Percentiles rank a stretch among this genome's conserved stretches.
These are phyloP conservation scores for Fusarium acutatum DNA, from an alignment of 2,329 filamentous ascomycete species.

Conservation along the genomic window DNA sequence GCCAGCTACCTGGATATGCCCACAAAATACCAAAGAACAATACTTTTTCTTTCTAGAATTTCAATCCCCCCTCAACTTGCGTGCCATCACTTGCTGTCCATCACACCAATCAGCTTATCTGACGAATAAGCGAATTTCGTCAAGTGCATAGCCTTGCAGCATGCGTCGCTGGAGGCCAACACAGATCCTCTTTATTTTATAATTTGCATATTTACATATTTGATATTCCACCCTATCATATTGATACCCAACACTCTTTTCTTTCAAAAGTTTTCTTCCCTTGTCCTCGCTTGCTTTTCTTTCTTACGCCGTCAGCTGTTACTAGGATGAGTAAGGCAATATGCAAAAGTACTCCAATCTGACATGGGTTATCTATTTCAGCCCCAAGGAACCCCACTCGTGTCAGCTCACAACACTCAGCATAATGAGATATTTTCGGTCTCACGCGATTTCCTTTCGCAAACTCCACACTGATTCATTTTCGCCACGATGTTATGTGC, in stretches of 20 bases:
- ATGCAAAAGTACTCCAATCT: background rate
- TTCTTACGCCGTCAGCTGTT: background rate
- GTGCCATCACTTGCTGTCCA: no score
- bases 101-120: no score
- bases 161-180: background rate
- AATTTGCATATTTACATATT: no score
- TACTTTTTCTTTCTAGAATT: no score
- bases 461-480: fast-evolving
- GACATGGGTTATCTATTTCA: background rate
- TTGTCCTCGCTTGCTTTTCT: background rate
- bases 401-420: background rate
- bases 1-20: no score
- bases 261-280: no score
- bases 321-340: background rate
- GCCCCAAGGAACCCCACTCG: background rate
- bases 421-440: background rate
- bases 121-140: no score
- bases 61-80: no score
- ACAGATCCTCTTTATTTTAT: background rate
- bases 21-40: no score
- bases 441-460: background rate
- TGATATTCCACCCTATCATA: background rate
- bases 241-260: no score
- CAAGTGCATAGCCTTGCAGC: background rate
- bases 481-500: background rate